These are phyloP conservation scores for Blastobotrys indianensis DNA, from an alignment of 1,139 yeast genomes.

Conservation along the genomic window DNA sequence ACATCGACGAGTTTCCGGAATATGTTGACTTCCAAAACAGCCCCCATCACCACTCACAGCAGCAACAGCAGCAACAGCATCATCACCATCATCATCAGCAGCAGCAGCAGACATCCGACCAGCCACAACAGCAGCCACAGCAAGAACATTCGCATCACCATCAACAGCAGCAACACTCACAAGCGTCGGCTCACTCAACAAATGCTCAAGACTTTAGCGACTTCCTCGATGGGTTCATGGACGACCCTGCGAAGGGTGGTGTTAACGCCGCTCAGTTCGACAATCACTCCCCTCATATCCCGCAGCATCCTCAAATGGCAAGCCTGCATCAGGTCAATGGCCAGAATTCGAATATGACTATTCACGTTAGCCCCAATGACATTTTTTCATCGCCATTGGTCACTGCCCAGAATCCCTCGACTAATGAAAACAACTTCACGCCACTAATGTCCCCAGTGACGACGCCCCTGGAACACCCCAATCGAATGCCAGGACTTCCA, in stretches of 20 bases:
- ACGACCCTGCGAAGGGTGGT: too few relatives aligned
- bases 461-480: constrained; percentile 47
- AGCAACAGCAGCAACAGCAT: constrained; percentile 9
- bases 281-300: too few relatives aligned
- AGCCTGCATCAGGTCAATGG: too few relatives aligned
- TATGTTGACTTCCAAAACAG: constrained; percentile 8
- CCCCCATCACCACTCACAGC: constrained; percentile 4
- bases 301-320: too few relatives aligned
- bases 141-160: constrained; percentile 4
- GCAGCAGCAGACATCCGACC: too few relatives aligned
- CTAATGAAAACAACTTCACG: constrained; percentile 40
- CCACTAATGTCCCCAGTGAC: constrained; percentile 74
- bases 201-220: too few relatives aligned
- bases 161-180: constrained; percentile 4
- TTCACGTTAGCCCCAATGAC: constrained; percentile 22
- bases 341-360: too few relatives aligned
- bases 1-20: constrained; percentile 9
- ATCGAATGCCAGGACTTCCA: constrained; percentile 11
- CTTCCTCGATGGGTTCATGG: too few relatives aligned
- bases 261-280: background rate
- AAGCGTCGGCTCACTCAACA: too few relatives aligned
- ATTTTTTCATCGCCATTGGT: constrained; percentile 23
- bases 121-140: too few relatives aligned
- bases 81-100: too few relatives aligned
- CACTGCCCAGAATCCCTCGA: constrained; percentile 7